Evolutionary conservation across 2,329 filamentous ascomycete species (phyloP), one percentile per base, ranked within the genome.

Genomic region (Aspergillus chevalieri): DNA sequence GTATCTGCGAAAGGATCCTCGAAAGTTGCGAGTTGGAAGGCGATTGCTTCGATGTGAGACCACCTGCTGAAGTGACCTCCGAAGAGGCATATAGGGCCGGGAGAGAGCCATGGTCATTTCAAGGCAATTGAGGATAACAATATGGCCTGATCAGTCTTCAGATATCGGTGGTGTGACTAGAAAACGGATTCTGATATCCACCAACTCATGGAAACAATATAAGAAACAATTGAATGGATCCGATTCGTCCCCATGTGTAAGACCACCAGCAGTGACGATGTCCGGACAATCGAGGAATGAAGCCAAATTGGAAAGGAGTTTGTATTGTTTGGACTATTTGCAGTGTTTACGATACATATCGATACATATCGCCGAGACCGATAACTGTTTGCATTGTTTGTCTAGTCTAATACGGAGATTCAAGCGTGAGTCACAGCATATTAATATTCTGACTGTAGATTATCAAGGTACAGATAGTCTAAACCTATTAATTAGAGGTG

Each of bases 21-120:
- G 52, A 39, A 56, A 46, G 14, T 52, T 53, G 34, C 52, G 57
- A 46, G 51, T 30, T 15, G 54, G 46, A 44, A 51, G 53, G 48
- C 57, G 63, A 57, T 50, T 50, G 34, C 48, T 57, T 47, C 52
- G 57, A 47, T 60, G 43, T 43, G 59, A 53, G 45, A 63, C 34
- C 26, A 63, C 34, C 26, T 63, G 66, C 43, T 50, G 50, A 10
- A 68, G 49, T 26, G 65, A 62, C 58, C 66, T 65, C 58, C 64
- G 59, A 43, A 69, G 58, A 64, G 63, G 56, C 53, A 63, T 58
- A 56, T 61, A 64, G 51, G 61, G 56, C 54, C 62, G 65, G 44
- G 57, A 54, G 48, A 59, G 64, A 51, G 63, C 61, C 67, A 69
- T 71, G 38, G 53, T 62, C 22, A 49, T 22, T 22, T 6, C 47